Conservation (phyloP, 345 rosid species). For the Salix purpurea region DNA sequence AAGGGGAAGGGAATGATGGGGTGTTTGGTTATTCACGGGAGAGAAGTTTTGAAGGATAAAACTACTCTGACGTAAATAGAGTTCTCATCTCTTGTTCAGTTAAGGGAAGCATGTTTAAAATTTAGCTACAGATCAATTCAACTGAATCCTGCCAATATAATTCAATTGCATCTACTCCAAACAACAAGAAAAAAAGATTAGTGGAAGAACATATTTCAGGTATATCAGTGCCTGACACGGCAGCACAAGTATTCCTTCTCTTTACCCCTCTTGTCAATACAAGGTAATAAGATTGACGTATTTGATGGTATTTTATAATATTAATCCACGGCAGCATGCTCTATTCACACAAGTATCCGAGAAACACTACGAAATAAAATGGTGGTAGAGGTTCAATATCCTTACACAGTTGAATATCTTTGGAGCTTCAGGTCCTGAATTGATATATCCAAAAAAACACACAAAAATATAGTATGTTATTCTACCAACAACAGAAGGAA, state of each 20-base stretch:
- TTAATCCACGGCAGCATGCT: too few species aligned
- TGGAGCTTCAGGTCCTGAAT: slow-evolving; percentile 33
- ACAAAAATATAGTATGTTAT: background rate
- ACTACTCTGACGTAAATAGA: too few species aligned
- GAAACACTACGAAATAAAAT: background rate
- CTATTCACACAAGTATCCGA: background rate
- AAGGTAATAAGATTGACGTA: background rate
- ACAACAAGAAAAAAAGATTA: background rate
- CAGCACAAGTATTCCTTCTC: background rate
- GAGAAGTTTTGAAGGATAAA: too few species aligned
- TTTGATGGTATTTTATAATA: too few species aligned
- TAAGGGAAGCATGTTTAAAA: too few species aligned
- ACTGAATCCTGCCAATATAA: too few species aligned
- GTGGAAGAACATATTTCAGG: background rate
- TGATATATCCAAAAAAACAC: background rate
- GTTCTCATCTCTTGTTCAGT: too few species aligned
- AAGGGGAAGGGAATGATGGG: too few species aligned
- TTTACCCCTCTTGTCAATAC: too few species aligned
- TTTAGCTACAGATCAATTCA: too few species aligned
- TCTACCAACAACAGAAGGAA: background rate
- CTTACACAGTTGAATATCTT: slow-evolving; percentile 35
- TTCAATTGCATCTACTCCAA: too few species aligned
- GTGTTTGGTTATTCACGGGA: too few species aligned
- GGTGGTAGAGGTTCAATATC: background rate
- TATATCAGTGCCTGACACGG: background rate